phyloP scores from a whole-genome alignment of 495 filamentous ascomycete genomes.

The Ramalina intermedia region DNA sequence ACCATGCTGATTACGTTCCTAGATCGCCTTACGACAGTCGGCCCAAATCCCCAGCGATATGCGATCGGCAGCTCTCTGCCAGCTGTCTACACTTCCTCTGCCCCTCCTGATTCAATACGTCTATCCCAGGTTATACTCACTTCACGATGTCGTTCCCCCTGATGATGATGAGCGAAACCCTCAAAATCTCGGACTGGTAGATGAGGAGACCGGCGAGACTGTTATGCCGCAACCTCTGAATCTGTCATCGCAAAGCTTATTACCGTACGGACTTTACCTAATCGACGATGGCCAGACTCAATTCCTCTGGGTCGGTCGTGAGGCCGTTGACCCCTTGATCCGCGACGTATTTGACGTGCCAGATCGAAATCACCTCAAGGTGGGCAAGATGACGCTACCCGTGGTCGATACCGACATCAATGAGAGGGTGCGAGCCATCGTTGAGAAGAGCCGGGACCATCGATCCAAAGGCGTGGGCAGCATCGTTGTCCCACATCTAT shows the following conservation, averaged over 20 bases:
- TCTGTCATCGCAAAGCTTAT: slow-evolving; percentile 71
- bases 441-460: slow-evolving; percentile 85
- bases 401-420: slow-evolving; percentile 93
- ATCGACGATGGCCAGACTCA: slow-evolving; percentile 97
- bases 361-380: slow-evolving; percentile 67
- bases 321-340: slow-evolving; percentile 80
- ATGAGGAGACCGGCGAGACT: slow-evolving; percentile 75
- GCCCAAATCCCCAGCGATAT: slow-evolving; percentile 95
- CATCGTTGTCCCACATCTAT: slow-evolving; percentile 81
- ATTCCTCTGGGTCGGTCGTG: slow-evolving; percentile 91
- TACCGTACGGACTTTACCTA: slow-evolving; percentile 90
- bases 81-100: slow-evolving; percentile 81
- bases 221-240: slow-evolving; percentile 73
- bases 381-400: slow-evolving; percentile 77
- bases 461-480: slow-evolving; percentile 72
- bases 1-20: slow-evolving; percentile 17
- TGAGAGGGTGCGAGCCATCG: slow-evolving; percentile 74
- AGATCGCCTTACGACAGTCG: slow-evolving; percentile 87
- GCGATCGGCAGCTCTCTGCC: slow-evolving; percentile 80
- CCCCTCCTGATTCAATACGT: slow-evolving; percentile 94
- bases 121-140: slow-evolving; percentile 82
- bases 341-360: slow-evolving; percentile 76
- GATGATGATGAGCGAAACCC: slow-evolving; percentile 26
- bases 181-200: slow-evolving; percentile 75
- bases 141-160: slow-evolving; percentile 68